Evolutionary conservation across 805 yeast genomes (phyloP), one percentile per base, ranked within the genome.

Genomic region (Pichia cephalocereana): DNA sequence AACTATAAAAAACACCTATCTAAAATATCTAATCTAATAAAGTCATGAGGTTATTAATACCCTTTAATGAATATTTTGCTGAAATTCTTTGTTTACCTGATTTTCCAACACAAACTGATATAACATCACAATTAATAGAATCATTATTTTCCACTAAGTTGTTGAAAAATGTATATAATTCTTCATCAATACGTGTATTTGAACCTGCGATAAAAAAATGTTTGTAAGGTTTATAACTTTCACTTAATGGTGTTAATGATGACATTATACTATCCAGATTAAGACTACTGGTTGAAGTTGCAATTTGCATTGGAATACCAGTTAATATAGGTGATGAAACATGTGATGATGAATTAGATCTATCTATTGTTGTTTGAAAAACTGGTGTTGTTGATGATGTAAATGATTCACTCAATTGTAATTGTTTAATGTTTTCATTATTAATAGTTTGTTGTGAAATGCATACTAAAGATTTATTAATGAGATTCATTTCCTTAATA

Each of bases 141-240:
- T 34, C 15, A 8, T 40, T 19, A n/a, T 5, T 44, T 15, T 65
- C 63, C 5, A 63, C 63, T 41, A 77, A 61, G 5, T 65, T 69
- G 50, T 77, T 75, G 27, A 77, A 75, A 52, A 70, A 74, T 46
- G 76, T 79, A 65, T 76, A 82, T 26, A 79, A 63, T 17, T 84
- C 80, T 55, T 86, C 93, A 58, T 83, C 83, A n/a, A 80, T 70
- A 0, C 83, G 79, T 9, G 83, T 75, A 4, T 79, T 71, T 2
- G 86, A 82, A 31, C 91, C 91, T 44, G 82, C 77, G 40, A 78
- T 69, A 52, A 82, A 71, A 15, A 80, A 60, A 46, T 78, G 69
- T 23, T 71, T 73, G 36, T 17, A 40, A n/a, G 43, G 36, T 40
- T 9, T 40, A 8, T 75, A 55, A 10, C 34, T 41, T n/a, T 36